Evolutionary conservation across 2,329 filamentous ascomycete species (phyloP).

Genomic region (Diaporthe ampelina): DNA sequence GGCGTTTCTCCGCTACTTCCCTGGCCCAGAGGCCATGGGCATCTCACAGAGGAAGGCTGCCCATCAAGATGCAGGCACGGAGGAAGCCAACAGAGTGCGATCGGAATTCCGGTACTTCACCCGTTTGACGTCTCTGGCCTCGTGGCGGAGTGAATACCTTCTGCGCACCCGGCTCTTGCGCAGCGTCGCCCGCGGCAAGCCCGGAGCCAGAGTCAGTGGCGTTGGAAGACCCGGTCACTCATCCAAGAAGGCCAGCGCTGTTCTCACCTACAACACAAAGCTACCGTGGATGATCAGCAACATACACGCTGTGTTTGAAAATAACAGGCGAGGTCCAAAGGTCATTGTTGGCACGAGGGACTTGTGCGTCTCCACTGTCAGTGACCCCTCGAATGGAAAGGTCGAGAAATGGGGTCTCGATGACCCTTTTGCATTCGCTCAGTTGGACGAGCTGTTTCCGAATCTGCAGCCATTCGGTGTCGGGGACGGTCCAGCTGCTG

Average conservation of each 20-base stretch:
- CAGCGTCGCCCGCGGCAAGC: constrained; percentile 86
- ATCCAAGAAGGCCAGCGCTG: constrained; percentile 77
- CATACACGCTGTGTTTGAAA: constrained; percentile 81
- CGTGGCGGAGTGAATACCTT: constrained; percentile 97
- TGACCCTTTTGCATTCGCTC: constrained; percentile 80
- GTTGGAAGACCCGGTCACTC: constrained; percentile 65
- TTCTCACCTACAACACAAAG: constrained; percentile 89
- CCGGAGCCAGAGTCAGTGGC: constrained; percentile 67
- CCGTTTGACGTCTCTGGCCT: constrained; percentile 85
- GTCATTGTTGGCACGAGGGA: constrained; percentile 89
- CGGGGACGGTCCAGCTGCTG: constrained; percentile 81
- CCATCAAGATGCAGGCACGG: constrained; percentile 57
- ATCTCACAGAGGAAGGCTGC: constrained; percentile 52
- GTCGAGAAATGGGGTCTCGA: constrained; percentile 86
- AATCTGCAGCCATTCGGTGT: constrained; percentile 82
- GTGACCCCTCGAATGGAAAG: constrained; percentile 83
- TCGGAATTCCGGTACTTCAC: constrained; percentile 86
- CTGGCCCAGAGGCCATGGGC: constrained; percentile 74
- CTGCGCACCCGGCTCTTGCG: constrained; percentile 86
- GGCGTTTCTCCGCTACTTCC: constrained; percentile 92
- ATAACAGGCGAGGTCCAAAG: constrained; percentile 79
- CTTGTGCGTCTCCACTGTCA: constrained; percentile 81
- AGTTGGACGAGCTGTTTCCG: constrained; percentile 83
- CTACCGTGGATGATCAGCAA: constrained; percentile 84
- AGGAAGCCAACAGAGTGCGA: constrained; percentile 68